Evolutionary conservation across 257 asterid genomes (phyloP), one percentile per base, ranked within the genome.

Genomic region (Striga asiatica): DNA sequence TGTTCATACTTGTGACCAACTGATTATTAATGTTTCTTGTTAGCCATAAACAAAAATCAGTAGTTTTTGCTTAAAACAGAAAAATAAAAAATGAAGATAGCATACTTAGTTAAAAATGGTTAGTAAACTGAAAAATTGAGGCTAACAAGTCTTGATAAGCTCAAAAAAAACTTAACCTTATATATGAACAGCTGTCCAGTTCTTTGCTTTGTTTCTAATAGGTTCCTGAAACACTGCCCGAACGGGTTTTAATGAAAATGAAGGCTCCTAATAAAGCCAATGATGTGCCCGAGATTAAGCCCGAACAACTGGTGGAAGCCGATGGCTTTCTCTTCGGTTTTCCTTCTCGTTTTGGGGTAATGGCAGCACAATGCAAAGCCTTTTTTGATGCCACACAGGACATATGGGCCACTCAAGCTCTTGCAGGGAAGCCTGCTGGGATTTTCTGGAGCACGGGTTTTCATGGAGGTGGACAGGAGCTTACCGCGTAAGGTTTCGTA

Each of bases 391-490:
- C 94, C 58, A 83, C 88, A 1, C 3, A 28, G 6, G 84, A 79
- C 42, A 38, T 89, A 42, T 85, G 94, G 95, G 82, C 74, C 11
- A 56, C 77, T 25, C 97, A 89, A 62, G 81, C 89, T 2, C 95
- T 89, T 56, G 94, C 97, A 27, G 95, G 94, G 9, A 89, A 83
- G 67, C 97, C 97, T 21, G 97, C 97, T 1, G 97, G 97, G 3
- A 76, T 89, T 50, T 89, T 89, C 66, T 83, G 95, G 97, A 83
- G 94, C 77, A 89, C 97, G 0, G 97, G 97, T 13, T 89, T 89
- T 75, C 95, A 79, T 71, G 97, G 97, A 12, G 97, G 95, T 5
- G 97, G 97, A n/a, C 97, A 85, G 62, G 95, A 89, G 69, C 97
- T 89, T 54, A 83, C 93, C 0, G 97, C 95, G 95, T 85, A 62